These are phyloP conservation scores for Gossypium herbaceum DNA, from an alignment of 345 rosid species.

Conservation along the genomic window DNA sequence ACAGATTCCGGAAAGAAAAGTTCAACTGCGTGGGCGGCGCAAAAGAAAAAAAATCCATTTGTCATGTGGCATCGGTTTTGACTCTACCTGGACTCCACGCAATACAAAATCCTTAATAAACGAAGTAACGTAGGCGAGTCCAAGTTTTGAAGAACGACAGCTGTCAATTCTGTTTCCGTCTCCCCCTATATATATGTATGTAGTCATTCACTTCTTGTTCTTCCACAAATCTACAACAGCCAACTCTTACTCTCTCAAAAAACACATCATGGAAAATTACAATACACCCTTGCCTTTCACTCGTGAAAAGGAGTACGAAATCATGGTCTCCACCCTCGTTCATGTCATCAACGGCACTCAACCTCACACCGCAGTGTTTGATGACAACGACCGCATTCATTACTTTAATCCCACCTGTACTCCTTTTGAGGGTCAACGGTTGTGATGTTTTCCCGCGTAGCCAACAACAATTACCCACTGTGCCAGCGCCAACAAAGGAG, in stretches of 20 bases:
- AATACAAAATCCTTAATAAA: too few species aligned
- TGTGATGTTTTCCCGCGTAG: constrained; percentile 6
- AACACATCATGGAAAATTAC: not conserved
- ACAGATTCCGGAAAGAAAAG: too few species aligned
- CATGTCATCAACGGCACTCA: constrained; percentile 23
- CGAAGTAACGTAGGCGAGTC: too few species aligned
- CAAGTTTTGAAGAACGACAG: not conserved
- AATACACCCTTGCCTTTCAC: not conserved
- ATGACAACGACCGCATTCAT: not conserved
- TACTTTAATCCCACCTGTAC: not conserved
- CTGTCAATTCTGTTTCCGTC: too few species aligned
- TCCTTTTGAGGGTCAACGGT: not conserved
- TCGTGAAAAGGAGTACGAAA: constrained; percentile 15
- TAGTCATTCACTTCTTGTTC: too few species aligned
- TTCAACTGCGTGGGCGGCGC: not conserved
- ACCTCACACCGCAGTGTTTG: not conserved
- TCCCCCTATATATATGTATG: too few species aligned
- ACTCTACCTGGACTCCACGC: not conserved
- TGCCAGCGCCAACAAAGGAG: not conserved
- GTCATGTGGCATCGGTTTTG: not conserved
- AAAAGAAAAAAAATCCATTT: too few species aligned
- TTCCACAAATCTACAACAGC: not conserved
- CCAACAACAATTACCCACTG: not conserved
- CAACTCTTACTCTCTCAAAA: not conserved
- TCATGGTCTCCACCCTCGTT: constrained; percentile 27